These are phyloP conservation scores for Dioscorea zingiberensis DNA, from an alignment of 106 monocot genomes.

Conservation along the genomic window DNA sequence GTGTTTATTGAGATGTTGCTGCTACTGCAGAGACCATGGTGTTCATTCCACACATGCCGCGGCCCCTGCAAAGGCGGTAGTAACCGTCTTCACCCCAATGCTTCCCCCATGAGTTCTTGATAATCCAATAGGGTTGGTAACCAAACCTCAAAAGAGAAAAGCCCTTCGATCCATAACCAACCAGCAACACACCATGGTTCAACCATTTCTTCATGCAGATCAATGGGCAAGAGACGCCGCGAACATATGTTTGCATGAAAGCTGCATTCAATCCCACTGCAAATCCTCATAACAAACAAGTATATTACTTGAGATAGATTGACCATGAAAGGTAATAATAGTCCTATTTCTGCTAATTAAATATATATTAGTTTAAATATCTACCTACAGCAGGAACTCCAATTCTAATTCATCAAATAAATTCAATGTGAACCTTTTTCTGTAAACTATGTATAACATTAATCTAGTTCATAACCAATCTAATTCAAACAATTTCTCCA, in stretches of 20 bases:
- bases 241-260: slow-evolving; percentile 82
- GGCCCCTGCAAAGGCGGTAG: slow-evolving; percentile 64
- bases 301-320: too few relatives aligned
- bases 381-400: too few relatives aligned
- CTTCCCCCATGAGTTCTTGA: slow-evolving; percentile 92
- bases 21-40: slow-evolving; percentile 79
- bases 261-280: slow-evolving; percentile 77
- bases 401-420: too few relatives aligned
- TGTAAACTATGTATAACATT: background rate
- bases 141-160: slow-evolving; percentile 59
- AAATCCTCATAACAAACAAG: too few relatives aligned
- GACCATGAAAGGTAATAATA: background rate
- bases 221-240: slow-evolving; percentile 78
- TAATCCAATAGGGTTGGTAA: slow-evolving; percentile 65
- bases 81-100: slow-evolving; percentile 71
- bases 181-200: slow-evolving; percentile 79
- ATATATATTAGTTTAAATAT: background rate
- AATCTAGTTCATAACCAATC: background rate
- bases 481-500: background rate
- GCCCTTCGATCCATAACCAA: slow-evolving; percentile 65
- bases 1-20: slow-evolving; percentile 3
- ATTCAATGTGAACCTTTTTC: background rate
- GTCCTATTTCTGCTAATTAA: background rate
- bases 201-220: slow-evolving; percentile 52
- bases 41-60: slow-evolving; percentile 54